A percentile compares a stretch with the other conserved stretches of the same genome.
Conservation (phyloP, 2,329 filamentous ascomycete species). For the Lachnellula subtilissima region DNA sequence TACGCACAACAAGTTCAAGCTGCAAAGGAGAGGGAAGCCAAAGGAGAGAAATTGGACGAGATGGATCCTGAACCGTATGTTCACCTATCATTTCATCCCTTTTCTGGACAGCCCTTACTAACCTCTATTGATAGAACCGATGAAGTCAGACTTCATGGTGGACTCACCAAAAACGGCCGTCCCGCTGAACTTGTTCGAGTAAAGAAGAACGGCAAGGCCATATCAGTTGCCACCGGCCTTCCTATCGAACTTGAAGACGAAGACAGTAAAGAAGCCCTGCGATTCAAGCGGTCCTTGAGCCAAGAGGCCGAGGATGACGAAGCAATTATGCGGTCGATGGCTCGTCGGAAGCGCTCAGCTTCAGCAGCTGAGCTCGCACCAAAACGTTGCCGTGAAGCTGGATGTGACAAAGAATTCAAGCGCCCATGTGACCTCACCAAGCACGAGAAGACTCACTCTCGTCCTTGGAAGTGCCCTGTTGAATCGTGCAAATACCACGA, state of each 20-base stretch:
- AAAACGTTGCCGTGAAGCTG: conserved; percentile 68
- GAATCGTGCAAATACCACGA: conserved; percentile 83
- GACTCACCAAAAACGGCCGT: conserved; percentile 73
- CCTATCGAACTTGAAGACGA: conserved; percentile 52
- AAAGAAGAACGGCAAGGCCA: conserved; percentile 71
- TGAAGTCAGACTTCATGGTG: conserved; percentile 75
- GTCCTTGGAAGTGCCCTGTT: conserved; percentile 89
- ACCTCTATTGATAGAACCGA: conserved; percentile 49
- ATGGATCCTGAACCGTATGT: conserved; percentile 57
- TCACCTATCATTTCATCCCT: conserved; percentile 6
- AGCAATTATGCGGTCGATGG: conserved; percentile 86
- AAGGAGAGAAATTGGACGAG: conserved; percentile 47
- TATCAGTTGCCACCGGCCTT: conserved; percentile 70
- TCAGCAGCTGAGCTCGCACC: conserved; percentile 77
- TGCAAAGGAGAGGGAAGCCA: conserved; percentile 61
- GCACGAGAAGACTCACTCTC: conserved; percentile 95
- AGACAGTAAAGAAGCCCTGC: conserved; percentile 42
- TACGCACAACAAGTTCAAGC: conserved; percentile 82
- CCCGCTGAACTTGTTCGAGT: conserved; percentile 80
- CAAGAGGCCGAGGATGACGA: conserved; percentile 73
- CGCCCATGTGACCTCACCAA: conserved; percentile 96
- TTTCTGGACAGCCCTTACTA: conserved; percentile 16
- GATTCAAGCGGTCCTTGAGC: conserved; percentile 62
- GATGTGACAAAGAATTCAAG: conserved; percentile 90
- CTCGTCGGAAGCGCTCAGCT: conserved; percentile 88